Conservation (phyloP, 768 basidiomycete genomes). For the Panaeolus cyanescens region DNA sequence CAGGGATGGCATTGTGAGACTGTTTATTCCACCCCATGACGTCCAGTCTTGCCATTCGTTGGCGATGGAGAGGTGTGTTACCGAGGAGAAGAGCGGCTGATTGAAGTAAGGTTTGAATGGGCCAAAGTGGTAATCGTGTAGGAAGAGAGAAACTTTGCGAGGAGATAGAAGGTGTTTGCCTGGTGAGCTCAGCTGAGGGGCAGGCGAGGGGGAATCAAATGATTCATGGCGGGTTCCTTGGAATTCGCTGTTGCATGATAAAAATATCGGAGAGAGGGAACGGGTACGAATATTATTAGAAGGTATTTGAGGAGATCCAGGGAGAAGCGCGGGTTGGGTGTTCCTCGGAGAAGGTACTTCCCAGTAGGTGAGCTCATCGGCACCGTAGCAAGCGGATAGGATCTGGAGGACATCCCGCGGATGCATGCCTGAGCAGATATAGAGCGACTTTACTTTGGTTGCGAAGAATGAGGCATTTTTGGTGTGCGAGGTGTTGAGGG, state of each 20-base stretch:
- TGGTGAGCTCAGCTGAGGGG: conserved; percentile 14
- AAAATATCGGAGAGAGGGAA: conserved; percentile 7
- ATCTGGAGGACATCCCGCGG: conserved; percentile 30
- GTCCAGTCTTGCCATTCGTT: conserved; percentile 47
- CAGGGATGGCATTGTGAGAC: conserved; percentile 28
- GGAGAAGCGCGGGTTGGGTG: background rate
- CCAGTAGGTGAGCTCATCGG: conserved; percentile 39
- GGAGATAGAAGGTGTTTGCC: conserved; percentile 25
- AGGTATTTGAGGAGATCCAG: background rate
- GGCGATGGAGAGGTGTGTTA: conserved; percentile 40
- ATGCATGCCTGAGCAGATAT: conserved; percentile 36
- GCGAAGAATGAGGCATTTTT: conserved; percentile 35
- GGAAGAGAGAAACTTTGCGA: conserved; percentile 31
- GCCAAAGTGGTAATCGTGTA: conserved; percentile 21
- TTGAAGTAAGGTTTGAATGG: conserved; percentile 20
- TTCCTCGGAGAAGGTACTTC: conserved; percentile 21
- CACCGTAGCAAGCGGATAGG: conserved; percentile 33
- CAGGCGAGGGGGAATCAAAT: conserved; percentile 4
- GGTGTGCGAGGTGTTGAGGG: conserved; percentile 33
- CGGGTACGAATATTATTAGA: background rate
- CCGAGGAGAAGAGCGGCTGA: conserved; percentile 31
- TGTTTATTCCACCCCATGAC: conserved; percentile 29
- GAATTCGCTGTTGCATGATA: conserved; percentile 1
- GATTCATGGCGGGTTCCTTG: background rate
- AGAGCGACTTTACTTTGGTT: conserved; percentile 35